Evolutionary conservation across 345 rosid genomes (phyloP), one percentile per base, ranked within the genome.

Genomic region (Lepidium africanum): DNA sequence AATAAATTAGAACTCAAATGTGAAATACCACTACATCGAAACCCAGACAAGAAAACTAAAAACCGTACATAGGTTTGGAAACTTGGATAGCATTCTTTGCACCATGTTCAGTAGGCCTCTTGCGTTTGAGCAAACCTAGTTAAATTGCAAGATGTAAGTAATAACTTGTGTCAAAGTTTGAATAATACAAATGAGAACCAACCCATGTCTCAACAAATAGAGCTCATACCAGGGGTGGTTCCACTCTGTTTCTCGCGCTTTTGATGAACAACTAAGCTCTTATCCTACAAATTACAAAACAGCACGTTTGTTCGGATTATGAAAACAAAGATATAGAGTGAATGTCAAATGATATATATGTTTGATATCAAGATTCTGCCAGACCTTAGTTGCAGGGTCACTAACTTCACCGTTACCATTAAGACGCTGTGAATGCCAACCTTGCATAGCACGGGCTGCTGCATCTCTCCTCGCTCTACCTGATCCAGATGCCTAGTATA

Each of bases 391-490:
- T 63, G 85, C 68, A 9, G 87, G 86, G 78, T 85, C 88, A 41
- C 73, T 76, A 75, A 84, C 86, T 76, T 91, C 96, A 51, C 86
- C 87, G 81, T 79, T 75, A 55, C 87, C 96, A 79, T 79, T 80
- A 64, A 76, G 77, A 60, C 88, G 96, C 68, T 89, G 98, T 33
- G 92, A 85, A 70, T 91, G 94, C 96, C 94, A 91, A 78, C 98
- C 95, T 78, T 92, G 90, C 98, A 89, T 87, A 41, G 96, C 96
- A 80, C 96, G 96, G 33, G 92, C 85, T 59, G 96, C 88, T 73
- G 98, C 81, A 85, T 85, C 91, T 76, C 96, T 81, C 48, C 92
- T 85, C 23, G 89, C 92, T 76, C 96, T 80, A 51, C 91, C 87
- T 60, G 91, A 87, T 65, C 87, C 92, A 42, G 88, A 38, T 48